Evolutionary conservation across 768 basidiomycete genomes (phyloP).

Genomic region (Psilocybe subaeruginosa): DNA sequence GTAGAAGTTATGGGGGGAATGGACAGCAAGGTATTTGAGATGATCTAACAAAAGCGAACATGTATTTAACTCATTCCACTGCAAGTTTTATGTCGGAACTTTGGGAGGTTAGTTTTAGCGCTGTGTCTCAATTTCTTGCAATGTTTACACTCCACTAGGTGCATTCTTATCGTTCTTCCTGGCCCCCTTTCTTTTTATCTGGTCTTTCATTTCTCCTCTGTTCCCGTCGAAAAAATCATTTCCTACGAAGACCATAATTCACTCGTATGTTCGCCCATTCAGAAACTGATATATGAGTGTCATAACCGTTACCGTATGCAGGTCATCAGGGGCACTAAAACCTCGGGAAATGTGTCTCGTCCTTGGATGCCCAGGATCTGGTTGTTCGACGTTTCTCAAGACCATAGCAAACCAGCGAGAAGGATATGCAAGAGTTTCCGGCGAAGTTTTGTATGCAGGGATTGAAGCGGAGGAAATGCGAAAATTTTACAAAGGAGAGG

Average conservation of each 20-base stretch:
- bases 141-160: constrained; percentile 32
- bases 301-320: constrained; percentile 22
- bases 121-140: too few species aligned
- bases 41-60: background rate
- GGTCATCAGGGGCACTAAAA: constrained; percentile 69
- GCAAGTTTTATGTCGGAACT: constrained; percentile 58
- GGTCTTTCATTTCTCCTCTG: constrained; percentile 40
- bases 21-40: constrained; percentile 51
- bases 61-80: background rate
- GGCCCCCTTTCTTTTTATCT: constrained; percentile 50
- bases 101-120: constrained; percentile 51
- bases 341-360: constrained; percentile 89
- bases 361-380: constrained; percentile 81
- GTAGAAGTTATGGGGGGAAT: constrained; percentile 61
- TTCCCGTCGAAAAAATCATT: constrained; percentile 39
- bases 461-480: constrained; percentile 77
- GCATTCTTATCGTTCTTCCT: constrained; percentile 58
- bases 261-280: constrained; percentile 43
- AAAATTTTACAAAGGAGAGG: constrained; percentile 77
- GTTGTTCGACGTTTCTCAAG: constrained; percentile 88
- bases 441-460: constrained; percentile 83
- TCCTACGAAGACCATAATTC: constrained; percentile 56
- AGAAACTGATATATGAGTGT: background rate
- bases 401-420: constrained; percentile 76
- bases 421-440: constrained; percentile 64